phyloP scores from a whole-genome alignment of 352 stramenopile species.

The Phytopythium litorale region DNA sequence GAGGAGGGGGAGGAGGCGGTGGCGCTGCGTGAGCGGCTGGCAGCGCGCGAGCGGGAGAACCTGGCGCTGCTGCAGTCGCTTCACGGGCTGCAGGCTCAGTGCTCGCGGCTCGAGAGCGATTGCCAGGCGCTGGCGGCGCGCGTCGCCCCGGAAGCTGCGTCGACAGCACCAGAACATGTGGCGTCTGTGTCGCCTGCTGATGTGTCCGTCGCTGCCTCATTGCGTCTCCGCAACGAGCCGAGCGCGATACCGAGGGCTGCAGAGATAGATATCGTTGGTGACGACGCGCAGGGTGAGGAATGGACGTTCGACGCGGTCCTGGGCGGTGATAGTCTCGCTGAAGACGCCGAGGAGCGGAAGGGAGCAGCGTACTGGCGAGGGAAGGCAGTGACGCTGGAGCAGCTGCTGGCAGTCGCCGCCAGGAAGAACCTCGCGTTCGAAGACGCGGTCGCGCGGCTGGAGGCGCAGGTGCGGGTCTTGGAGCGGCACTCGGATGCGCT shows the following conservation, averaged over 20 bases:
- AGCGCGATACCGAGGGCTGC: not conserved
- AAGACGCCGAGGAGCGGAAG: not conserved
- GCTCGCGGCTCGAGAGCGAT: conserved; percentile 4
- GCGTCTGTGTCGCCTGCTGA: too few relatives aligned
- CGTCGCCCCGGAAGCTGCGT: not conserved
- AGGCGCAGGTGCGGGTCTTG: conserved; percentile 33
- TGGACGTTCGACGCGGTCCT: conserved; percentile 3
- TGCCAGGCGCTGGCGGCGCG: conserved; percentile 5
- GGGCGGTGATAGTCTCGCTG: conserved; percentile 8
- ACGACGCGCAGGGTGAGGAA: not conserved
- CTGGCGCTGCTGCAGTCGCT: conserved; percentile 39
- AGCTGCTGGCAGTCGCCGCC: conserved; percentile 25
- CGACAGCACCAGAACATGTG: not conserved
- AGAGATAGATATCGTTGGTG: too few relatives aligned
- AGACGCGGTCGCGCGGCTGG: conserved; percentile 32
- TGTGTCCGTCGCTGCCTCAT: too few relatives aligned
- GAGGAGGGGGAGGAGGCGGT: not conserved
- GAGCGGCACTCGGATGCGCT: conserved; percentile 28
- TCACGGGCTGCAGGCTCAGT: conserved; percentile 31
- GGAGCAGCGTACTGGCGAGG: conserved; percentile 21
- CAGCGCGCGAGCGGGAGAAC: conserved; percentile 39
- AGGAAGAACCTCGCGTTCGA: conserved; percentile 48
- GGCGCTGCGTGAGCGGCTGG: conserved; percentile 17
- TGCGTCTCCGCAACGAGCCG: not conserved
- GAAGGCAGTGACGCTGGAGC: conserved; percentile 29